A percentile compares a stretch with the other conserved stretches of the same genome.
phyloP scores from a whole-genome alignment of 2,329 filamentous ascomycete genomes.

The Sporothrix protearum region DNA sequence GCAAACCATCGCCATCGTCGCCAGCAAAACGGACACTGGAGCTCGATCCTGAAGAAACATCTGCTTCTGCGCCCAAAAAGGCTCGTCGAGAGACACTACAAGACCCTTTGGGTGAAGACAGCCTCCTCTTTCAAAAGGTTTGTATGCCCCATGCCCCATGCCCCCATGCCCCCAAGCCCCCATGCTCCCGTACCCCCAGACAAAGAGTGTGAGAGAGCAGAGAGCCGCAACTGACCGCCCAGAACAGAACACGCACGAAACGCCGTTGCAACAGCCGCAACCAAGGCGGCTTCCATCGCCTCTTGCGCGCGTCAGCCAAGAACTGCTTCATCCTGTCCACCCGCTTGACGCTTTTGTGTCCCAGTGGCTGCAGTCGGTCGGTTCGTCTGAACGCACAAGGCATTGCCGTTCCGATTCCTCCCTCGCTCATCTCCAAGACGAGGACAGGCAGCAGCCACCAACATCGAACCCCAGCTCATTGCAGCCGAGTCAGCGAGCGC shows the following conservation, averaged over 20 bases:
- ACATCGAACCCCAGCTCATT: background rate
- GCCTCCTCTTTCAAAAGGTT: background rate
- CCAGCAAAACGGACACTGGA: background rate
- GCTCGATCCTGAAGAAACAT: background rate
- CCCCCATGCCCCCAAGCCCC: too few species aligned
- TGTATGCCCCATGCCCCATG: background rate
- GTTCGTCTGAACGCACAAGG: background rate
- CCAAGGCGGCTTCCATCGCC: slow-evolving; percentile 7
- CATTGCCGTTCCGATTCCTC: background rate
- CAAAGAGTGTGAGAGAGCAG: background rate
- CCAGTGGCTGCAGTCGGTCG: background rate
- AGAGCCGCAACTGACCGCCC: background rate
- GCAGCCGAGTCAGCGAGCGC: background rate
- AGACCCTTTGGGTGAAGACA: background rate
- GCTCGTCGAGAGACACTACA: background rate
- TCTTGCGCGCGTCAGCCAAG: background rate
- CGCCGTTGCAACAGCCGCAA: background rate
- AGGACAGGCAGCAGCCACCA: background rate
- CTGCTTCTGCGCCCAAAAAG: background rate
- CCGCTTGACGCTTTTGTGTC: background rate
- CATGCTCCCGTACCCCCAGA: too few species aligned
- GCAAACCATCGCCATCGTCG: background rate
- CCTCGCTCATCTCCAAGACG: background rate
- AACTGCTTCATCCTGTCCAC: background rate
- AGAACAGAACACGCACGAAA: background rate